Percentiles rank a stretch among this genome's conserved stretches.
Conservation (phyloP, 2,329 filamentous ascomycete genomes). For the Raffaelea arxii region DNA sequence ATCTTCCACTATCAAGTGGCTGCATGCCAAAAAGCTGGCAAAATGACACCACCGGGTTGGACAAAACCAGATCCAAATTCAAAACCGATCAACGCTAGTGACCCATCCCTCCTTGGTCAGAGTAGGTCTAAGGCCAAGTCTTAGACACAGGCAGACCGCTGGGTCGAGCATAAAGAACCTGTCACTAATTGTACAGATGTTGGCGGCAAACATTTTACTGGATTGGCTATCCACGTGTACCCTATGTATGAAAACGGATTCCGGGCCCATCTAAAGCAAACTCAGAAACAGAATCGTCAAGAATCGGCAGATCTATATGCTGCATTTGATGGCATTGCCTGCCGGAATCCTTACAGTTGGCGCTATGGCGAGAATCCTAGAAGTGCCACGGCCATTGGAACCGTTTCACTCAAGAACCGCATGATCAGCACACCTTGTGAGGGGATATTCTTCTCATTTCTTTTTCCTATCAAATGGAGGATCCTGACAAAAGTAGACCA, state of each 20-base stretch:
- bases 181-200: not conserved
- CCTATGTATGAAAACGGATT: conserved; percentile 10
- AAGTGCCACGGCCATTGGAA: not conserved
- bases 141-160: not conserved
- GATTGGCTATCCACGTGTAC: conserved; percentile 8
- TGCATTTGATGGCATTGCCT: conserved; percentile 6
- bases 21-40: conserved; percentile 4
- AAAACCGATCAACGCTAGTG: conserved; percentile 1
- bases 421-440: conserved; percentile 9
- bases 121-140: too few relatives aligned
- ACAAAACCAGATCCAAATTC: conserved; percentile 3
- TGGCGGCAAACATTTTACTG: conserved; percentile 7
- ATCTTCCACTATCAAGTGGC: conserved; percentile 2
- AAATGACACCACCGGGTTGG: conserved; percentile 5
- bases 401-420: conserved; percentile 5
- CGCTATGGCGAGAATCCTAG: conserved; percentile 6
- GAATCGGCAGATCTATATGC: conserved; percentile 10
- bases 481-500: conserved; percentile 1
- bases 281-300: conserved; percentile 3
- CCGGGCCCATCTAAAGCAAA: conserved; percentile 5
- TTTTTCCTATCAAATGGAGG: too few relatives aligned
- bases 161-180: not conserved
- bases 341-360: conserved; percentile 7
- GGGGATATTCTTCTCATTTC: too few relatives aligned
- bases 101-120: conserved; percentile 3